These are phyloP conservation scores for Arachis monticola DNA, from an alignment of 331 rosid species.

Conservation along the genomic window DNA sequence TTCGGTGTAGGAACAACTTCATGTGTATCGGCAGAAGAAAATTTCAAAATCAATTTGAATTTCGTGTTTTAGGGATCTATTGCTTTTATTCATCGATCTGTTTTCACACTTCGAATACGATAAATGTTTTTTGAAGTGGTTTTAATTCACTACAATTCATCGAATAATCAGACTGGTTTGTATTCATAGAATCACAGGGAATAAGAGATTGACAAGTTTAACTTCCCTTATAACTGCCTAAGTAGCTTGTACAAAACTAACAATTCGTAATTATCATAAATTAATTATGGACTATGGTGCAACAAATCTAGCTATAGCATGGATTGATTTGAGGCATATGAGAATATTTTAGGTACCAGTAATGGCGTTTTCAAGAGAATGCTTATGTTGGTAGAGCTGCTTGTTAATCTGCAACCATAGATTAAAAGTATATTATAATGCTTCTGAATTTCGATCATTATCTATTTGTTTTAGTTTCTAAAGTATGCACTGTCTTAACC, in stretches of 20 bases:
- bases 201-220: background rate
- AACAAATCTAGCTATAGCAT: background rate
- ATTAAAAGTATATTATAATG: background rate
- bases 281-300: background rate
- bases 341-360: constrained; percentile 7
- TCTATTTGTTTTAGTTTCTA: constrained; percentile 13
- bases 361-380: too few species aligned
- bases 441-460: constrained; percentile 22
- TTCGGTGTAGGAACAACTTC: constrained; percentile 2
- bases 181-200: background rate
- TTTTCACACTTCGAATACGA: background rate
- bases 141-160: constrained; percentile 7
- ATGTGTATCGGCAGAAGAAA: background rate
- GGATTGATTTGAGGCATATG: background rate
- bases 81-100: constrained; percentile 7
- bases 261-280: background rate
- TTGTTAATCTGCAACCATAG: background rate
- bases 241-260: background rate
- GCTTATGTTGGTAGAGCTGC: background rate
- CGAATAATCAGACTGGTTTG: background rate
- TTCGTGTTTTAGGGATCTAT: constrained; percentile 10
- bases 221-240: background rate
- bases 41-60: constrained; percentile 1
- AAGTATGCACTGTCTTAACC: constrained; percentile 14
- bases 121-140: background rate